These are phyloP conservation scores for Guillardia theta DNA, from an alignment of 78 protist genomes.

Conservation along the genomic window DNA sequence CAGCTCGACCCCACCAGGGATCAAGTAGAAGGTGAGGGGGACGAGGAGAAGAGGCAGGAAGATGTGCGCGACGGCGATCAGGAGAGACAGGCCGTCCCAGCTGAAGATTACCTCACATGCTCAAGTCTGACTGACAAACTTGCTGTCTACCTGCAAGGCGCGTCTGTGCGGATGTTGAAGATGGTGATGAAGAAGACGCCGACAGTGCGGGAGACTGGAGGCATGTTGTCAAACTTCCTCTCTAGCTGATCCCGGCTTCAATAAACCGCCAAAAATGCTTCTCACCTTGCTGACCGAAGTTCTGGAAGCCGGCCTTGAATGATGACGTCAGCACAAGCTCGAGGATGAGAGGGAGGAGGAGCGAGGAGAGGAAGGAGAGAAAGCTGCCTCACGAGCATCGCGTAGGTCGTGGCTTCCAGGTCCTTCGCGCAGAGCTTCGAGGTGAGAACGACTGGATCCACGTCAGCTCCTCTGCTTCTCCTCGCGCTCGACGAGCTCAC, in stretches of 20 bases:
- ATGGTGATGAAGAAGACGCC: neutral
- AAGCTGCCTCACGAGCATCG: neutral
- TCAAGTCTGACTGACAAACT: neutral
- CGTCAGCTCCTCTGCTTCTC: too few relatives aligned
- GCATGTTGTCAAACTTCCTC: neutral
- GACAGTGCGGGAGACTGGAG: neutral
- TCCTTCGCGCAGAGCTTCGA: conserved; percentile 59
- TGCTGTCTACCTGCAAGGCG: neutral
- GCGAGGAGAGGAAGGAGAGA: neutral
- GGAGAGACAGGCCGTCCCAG: neutral
- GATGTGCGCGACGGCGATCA: neutral
- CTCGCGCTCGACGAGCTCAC: too few relatives aligned
- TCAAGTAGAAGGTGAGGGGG: neutral
- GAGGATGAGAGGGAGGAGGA: neutral
- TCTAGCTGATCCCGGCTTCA: too few relatives aligned
- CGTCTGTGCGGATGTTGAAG: neutral
- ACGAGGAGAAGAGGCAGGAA: neutral
- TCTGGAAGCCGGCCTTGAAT: conserved; percentile 64
- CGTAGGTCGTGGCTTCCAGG: neutral
- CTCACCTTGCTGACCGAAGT: conserved; percentile 57
- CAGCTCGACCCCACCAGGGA: too few relatives aligned
- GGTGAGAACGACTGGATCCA: conserved; percentile 63
- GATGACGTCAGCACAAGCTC: neutral
- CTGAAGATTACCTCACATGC: neutral
- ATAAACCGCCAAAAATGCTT: too few relatives aligned